phyloP scores from a whole-genome alignment of 2,329 filamentous ascomycete species.

The Domatiomyces globalis region DNA sequence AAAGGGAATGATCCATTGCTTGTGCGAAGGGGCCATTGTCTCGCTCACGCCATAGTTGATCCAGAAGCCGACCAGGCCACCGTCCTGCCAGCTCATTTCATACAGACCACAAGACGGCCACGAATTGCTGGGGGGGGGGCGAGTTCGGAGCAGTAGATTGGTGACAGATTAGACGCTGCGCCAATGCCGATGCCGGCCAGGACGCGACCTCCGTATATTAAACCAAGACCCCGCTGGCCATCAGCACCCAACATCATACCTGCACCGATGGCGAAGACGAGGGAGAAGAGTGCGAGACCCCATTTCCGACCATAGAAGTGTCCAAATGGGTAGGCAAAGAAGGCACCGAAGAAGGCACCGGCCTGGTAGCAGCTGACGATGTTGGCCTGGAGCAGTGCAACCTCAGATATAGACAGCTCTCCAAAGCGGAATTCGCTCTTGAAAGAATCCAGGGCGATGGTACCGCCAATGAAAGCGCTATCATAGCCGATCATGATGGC shows the following conservation, averaged over 20 bases:
- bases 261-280: slow-evolving; percentile 56
- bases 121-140: slow-evolving; percentile 45
- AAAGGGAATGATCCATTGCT: slow-evolving; percentile 31
- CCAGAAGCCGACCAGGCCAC: slow-evolving; percentile 38
- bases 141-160: slow-evolving; percentile 47
- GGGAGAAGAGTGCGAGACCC: slow-evolving; percentile 46
- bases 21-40: slow-evolving; percentile 22
- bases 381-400: slow-evolving; percentile 53
- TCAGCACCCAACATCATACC: slow-evolving; percentile 58
- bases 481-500: slow-evolving; percentile 51
- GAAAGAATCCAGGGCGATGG: slow-evolving; percentile 57
- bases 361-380: slow-evolving; percentile 73
- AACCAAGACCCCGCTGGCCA: slow-evolving; percentile 46
- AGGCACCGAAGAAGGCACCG: slow-evolving; percentile 68
- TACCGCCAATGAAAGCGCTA: slow-evolving; percentile 66
- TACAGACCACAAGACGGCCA: slow-evolving; percentile 46
- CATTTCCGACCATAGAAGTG: slow-evolving; percentile 54
- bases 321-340: slow-evolving; percentile 51
- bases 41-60: slow-evolving; percentile 42
- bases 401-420: slow-evolving; percentile 32
- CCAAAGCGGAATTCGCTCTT: slow-evolving; percentile 52
- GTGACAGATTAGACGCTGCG: slow-evolving; percentile 42
- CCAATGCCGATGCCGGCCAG: slow-evolving; percentile 45
- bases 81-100: slow-evolving; percentile 42
- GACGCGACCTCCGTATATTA: slow-evolving; percentile 44